A percentile compares a stretch with the other conserved stretches of the same genome.
phyloP scores from a whole-genome alignment of 805 yeast genomes.

The Candida jianshihensis region DNA sequence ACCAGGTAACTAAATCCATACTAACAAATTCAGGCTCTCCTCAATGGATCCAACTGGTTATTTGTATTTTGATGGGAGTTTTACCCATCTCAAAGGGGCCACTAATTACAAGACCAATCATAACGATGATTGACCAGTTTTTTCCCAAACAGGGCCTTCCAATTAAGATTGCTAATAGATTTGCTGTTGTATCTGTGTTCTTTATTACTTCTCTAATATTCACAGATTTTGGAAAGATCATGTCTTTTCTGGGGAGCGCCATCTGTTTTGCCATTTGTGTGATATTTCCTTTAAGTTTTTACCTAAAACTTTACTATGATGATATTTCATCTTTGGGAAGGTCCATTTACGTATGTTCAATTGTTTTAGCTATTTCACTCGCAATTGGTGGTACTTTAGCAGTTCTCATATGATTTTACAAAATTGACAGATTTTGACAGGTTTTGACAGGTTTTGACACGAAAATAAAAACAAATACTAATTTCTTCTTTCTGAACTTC shows the following conservation, averaged over 20 bases:
- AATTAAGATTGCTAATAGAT: slow-evolving; percentile 13
- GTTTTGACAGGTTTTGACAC: too few relatives aligned
- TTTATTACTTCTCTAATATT: slow-evolving; percentile 48
- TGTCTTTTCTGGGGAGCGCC: slow-evolving; percentile 68
- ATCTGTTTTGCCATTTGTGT: slow-evolving; percentile 71
- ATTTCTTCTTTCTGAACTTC: too few relatives aligned
- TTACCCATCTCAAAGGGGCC: slow-evolving; percentile 78
- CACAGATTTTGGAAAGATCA: slow-evolving; percentile 67
- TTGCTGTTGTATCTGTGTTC: slow-evolving; percentile 26
- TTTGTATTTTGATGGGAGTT: slow-evolving; percentile 46
- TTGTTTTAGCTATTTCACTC: slow-evolving; percentile 4
- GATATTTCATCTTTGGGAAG: slow-evolving; percentile 27
- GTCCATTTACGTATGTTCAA: slow-evolving; percentile 6
- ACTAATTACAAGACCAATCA: slow-evolving; percentile 62
- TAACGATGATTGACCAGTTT: slow-evolving; percentile 48
- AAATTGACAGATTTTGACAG: too few relatives aligned
- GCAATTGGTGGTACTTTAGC: slow-evolving; percentile 22
- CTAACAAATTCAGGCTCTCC: slow-evolving; percentile 66
- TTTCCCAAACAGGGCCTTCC: too few relatives aligned
- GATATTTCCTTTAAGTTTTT: slow-evolving; percentile 61
- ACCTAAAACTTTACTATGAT: slow-evolving; percentile 40
- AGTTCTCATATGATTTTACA: too few relatives aligned
- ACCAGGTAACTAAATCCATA: slow-evolving; percentile 73
- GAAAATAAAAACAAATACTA: too few relatives aligned
- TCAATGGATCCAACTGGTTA: slow-evolving; percentile 40